A percentile compares a stretch with the other conserved stretches of the same genome.
phyloP scores from a whole-genome alignment of 257 asterid genomes.

The Phtheirospermum japonicum region DNA sequence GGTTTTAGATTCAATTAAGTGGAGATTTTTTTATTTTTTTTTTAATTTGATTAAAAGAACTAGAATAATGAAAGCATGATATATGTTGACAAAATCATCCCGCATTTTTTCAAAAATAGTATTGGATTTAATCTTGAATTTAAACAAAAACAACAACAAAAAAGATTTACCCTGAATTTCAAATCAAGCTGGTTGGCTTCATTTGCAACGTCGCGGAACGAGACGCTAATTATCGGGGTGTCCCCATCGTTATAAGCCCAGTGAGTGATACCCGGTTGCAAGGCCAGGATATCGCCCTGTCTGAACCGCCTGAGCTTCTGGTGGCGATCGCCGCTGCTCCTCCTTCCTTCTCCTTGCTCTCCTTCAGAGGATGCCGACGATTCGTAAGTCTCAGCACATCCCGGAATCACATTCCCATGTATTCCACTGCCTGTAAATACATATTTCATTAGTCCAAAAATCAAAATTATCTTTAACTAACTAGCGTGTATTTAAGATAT shows the following conservation, averaged over 20 bases:
- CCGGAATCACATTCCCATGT: constrained; percentile 48
- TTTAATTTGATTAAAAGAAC: no score
- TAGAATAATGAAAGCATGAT: no score
- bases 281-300: constrained; percentile 51
- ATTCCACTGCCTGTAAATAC: constrained; percentile 43
- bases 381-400: constrained; percentile 60
- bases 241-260: constrained; percentile 59
- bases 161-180: no score
- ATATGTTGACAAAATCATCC: no score
- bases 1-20: no score
- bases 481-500: no score
- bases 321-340: constrained; percentile 39
- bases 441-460: not conserved
- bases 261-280: constrained; percentile 45
- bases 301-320: constrained; percentile 52
- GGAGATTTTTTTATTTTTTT: no score
- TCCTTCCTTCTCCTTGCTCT: constrained; percentile 19
- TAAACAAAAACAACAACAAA: no score
- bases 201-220: constrained; percentile 39
- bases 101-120: no score
- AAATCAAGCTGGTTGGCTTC: constrained; percentile 55
- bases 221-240: constrained; percentile 34
- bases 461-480: not conserved
- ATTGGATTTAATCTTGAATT: no score
- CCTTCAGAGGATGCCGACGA: constrained; percentile 26